Base-by-base conservation (phyloP, 225 moss, liverwort and hornwort species). In the Ulota crispa region DNA sequence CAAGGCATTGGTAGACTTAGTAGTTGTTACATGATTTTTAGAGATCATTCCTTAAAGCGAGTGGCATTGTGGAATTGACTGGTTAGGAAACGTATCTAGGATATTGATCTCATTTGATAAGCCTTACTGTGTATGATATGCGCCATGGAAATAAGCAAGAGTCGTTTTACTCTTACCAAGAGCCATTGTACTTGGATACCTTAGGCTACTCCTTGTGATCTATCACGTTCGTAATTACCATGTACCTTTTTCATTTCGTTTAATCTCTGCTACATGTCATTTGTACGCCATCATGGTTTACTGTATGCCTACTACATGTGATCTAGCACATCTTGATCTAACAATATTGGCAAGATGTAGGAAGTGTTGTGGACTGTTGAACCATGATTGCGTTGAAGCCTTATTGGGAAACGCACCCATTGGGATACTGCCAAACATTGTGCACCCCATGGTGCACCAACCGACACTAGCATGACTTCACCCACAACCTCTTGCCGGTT, bases 131-230 rank as follows among this genome's bases (percentile, higher is more conserved):
- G 0, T 26, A 37, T 26, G 0, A 8, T 15, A 54, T 15, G 1
- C 16, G 24, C 3, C 10, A 39, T 39, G 2, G 3, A 0, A 39
- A 36, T 0, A 73, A 9, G 0, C 0, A 0, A 39, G 0, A 26
- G 37, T 57, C 13, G 21, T 53, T 72, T 7, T 23, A 13, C 0
- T 72, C 1, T 39, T 60, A 12, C 7, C 2, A 59, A 12, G 11
- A 1, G 1, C 2, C 0, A 0, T 11, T 41, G 28, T 27, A 12
- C 0, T 12, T 4, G 9, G 7, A 39, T 8, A 56, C 18, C 63
- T 63, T 31, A 63, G 18, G 18, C 18, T 18, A 19, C 0, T 55
- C 9, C 47, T 19, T 30, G 0, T 20, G 0, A 50, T 50, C 27
- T 60, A 13, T 60, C 4, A 54, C 34, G 4, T 15, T 0, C 23